These are phyloP conservation scores for Leucosporidium yakuticum DNA, from an alignment of 768 basidiomycete genomes.

Conservation along the genomic window DNA sequence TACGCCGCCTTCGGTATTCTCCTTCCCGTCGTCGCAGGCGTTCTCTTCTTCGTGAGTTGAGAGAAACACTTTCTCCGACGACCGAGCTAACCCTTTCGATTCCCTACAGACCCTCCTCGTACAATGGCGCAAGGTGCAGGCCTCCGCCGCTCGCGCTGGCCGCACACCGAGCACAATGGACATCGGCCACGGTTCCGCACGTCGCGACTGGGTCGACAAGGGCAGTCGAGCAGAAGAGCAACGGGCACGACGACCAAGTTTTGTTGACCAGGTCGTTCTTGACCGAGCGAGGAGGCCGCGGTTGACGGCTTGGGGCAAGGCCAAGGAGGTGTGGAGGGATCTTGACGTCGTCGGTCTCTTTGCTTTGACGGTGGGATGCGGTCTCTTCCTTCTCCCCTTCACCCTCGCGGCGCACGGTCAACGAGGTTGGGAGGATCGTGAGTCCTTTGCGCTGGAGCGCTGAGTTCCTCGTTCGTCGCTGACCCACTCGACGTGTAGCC, in stretches of 20 bases:
- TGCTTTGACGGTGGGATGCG: conserved; percentile 29
- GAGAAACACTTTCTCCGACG: no score
- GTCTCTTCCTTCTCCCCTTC: conserved; percentile 33
- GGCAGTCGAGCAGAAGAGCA: no score
- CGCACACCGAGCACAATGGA: no score
- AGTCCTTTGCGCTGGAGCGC: conserved; percentile 4
- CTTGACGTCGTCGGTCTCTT: conserved; percentile 33
- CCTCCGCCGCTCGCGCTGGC: no score
- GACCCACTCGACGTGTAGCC: neutral
- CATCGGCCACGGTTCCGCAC: neutral
- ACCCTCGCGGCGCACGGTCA: conserved; percentile 30
- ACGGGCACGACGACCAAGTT: no score
- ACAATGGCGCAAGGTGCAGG: no score
- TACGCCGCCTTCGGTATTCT: conserved; percentile 37
- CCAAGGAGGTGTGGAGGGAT: conserved; percentile 25
- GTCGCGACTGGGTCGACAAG: conserved; percentile 2
- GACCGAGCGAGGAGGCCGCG: neutral
- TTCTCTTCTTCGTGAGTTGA: conserved; percentile 12
- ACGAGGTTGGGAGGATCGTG: conserved; percentile 30
- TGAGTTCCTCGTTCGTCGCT: neutral
- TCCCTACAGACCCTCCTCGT: no score
- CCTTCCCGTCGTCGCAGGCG: conserved; percentile 31
- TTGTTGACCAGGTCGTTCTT: no score
- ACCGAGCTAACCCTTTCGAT: no score
- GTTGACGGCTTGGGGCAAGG: conserved; percentile 7